These are phyloP conservation scores for Diversispora eburnea DNA, from an alignment of 192 early-diverging fungal genomes.

Conservation along the genomic window DNA sequence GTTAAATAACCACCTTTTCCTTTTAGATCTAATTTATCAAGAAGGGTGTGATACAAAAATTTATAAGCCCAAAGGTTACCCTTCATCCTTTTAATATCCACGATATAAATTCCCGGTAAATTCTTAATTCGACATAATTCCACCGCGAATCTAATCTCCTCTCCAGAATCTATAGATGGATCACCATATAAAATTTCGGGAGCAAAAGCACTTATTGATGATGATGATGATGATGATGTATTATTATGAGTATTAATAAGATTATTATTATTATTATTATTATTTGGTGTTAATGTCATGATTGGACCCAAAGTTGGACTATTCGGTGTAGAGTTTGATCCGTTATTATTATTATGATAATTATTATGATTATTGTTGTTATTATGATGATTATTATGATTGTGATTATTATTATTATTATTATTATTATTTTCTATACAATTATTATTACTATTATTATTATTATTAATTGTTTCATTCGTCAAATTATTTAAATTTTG, in stretches of 20 bases:
- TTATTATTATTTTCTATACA: neutral
- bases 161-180: slow-evolving; percentile 54
- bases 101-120: slow-evolving; percentile 70
- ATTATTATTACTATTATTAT: neutral
- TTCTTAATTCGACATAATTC: slow-evolving; percentile 92
- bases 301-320: slow-evolving; percentile 11
- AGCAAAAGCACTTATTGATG: slow-evolving; percentile 11
- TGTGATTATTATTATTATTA: neutral
- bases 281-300: slow-evolving; percentile 22
- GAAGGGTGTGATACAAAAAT: slow-evolving; percentile 62
- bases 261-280: neutral
- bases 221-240: slow-evolving; percentile 26
- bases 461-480: neutral
- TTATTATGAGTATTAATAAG: too few species aligned
- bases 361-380: neutral
- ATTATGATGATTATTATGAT: neutral
- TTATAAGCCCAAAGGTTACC: slow-evolving; percentile 80
- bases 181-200: slow-evolving; percentile 52
- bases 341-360: neutral
- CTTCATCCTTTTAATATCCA: slow-evolving; percentile 66
- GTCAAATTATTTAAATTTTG: neutral
- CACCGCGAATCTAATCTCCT: slow-evolving; percentile 83
- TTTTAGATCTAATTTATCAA: slow-evolving; percentile 47
- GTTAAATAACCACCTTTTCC: slow-evolving; percentile 47
- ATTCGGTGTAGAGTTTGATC: slow-evolving; percentile 1